phyloP scores from a whole-genome alignment of 257 asterid species.

The Striga asiatica region DNA sequence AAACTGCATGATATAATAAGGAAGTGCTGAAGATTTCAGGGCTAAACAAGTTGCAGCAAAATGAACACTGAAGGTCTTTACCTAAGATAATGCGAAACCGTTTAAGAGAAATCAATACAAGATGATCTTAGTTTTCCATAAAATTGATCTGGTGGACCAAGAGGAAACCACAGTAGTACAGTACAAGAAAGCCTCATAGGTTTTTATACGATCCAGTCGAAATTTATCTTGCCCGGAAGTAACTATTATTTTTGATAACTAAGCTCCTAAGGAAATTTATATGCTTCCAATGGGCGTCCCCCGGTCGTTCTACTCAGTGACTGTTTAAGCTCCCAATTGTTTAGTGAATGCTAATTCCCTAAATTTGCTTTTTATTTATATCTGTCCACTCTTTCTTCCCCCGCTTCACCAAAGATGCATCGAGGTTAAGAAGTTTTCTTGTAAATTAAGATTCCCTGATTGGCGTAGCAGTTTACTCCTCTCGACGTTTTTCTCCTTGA shows the following conservation, averaged over 20 bases:
- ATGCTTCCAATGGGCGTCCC: too few relatives aligned
- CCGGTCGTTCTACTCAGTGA: too few relatives aligned
- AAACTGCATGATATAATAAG: background rate
- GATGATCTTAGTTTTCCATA: background rate
- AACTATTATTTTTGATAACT: too few relatives aligned
- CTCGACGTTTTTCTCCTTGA: constrained; percentile 9
- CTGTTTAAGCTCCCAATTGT: background rate
- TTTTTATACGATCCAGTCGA: background rate
- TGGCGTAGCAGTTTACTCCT: background rate
- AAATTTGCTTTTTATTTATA: background rate
- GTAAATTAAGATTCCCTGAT: background rate
- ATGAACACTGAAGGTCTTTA: background rate
- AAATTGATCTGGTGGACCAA: background rate
- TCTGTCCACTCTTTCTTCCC: background rate
- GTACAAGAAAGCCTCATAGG: background rate
- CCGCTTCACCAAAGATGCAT: background rate
- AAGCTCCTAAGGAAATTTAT: background rate
- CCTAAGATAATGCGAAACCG: background rate
- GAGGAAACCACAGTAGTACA: background rate
- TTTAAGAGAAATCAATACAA: background rate
- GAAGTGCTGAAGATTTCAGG: background rate
- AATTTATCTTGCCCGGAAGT: too few relatives aligned
- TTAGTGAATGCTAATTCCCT: background rate
- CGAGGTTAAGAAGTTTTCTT: constrained; percentile 2
- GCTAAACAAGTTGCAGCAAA: background rate